phyloP scores from a whole-genome alignment of 371 early-diverging fungal genomes.

The Thermomucor indicae-seudaticae region DNA sequence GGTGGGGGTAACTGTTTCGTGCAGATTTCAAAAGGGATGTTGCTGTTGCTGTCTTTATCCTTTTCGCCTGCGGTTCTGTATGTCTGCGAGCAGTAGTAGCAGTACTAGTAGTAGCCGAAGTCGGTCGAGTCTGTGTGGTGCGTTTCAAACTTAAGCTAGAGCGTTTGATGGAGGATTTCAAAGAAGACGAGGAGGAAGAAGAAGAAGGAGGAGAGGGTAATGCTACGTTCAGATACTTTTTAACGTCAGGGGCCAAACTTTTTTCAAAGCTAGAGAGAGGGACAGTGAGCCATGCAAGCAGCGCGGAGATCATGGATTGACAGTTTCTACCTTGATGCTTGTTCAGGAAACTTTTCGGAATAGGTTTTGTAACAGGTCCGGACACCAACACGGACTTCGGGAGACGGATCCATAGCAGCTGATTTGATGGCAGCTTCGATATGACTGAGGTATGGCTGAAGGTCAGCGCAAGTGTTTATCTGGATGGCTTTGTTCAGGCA shows the following conservation, averaged over 20 bases:
- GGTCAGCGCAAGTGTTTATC: slow-evolving; percentile 27
- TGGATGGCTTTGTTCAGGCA: slow-evolving; percentile 36
- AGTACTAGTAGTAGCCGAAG: not conserved
- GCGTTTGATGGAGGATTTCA: not conserved
- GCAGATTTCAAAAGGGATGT: not conserved
- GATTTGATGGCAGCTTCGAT: slow-evolving; percentile 42
- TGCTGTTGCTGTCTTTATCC: not conserved
- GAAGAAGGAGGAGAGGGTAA: not conserved
- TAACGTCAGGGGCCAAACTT: not conserved
- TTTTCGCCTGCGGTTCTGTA: not conserved
- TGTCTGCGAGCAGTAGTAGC: not conserved
- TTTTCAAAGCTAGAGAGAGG: not conserved
- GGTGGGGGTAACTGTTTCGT: not conserved
- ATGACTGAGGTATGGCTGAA: slow-evolving; percentile 23
- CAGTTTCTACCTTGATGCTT: slow-evolving; percentile 12
- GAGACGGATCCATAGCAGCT: slow-evolving; percentile 45
- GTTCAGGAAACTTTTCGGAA: slow-evolving; percentile 36
- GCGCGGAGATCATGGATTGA: not conserved
- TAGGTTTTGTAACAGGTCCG: slow-evolving; percentile 41
- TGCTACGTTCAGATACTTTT: not conserved
- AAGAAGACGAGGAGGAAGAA: not conserved
- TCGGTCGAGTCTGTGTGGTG: not conserved
- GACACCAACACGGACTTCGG: slow-evolving; percentile 44
- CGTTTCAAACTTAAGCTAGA: no score
- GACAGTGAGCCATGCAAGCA: not conserved